Evolutionary conservation across 2,329 filamentous ascomycete genomes (phyloP).

Genomic region (Aspergillus calidoustus): DNA sequence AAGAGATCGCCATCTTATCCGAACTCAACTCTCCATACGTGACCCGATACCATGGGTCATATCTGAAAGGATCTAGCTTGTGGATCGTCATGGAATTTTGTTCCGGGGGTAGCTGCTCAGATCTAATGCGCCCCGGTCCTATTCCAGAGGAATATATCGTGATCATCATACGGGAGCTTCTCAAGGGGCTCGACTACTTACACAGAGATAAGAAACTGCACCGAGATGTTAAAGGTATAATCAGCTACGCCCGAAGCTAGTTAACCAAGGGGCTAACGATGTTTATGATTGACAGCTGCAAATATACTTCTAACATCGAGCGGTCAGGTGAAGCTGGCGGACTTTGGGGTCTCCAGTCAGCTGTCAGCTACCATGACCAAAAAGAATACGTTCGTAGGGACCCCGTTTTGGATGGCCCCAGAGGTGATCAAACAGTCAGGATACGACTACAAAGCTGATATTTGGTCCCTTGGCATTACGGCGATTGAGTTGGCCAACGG

Average conservation of each 20-base stretch:
- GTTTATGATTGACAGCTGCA: conserved; percentile 64
- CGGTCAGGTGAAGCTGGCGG: conserved; percentile 94
- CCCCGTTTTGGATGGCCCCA: conserved; percentile 99
- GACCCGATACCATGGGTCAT: conserved; percentile 97
- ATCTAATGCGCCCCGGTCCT: conserved; percentile 89
- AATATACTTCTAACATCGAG: conserved; percentile 88
- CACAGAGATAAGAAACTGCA: conserved; percentile 96
- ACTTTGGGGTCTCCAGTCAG: conserved; percentile 96
- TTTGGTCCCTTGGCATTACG: conserved; percentile 96
- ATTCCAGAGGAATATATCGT: conserved; percentile 96
- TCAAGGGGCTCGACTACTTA: conserved; percentile 89
- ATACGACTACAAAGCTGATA: conserved; percentile 97
- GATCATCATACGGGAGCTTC: conserved; percentile 87
- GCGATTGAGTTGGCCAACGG: conserved; percentile 89
- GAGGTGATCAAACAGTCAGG: conserved; percentile 98
- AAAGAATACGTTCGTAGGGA: conserved; percentile 98
- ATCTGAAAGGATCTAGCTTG: conserved; percentile 90
- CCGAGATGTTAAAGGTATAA: conserved; percentile 86
- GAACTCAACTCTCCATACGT: conserved; percentile 95
- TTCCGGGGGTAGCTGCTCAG: conserved; percentile 92
- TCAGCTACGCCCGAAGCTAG: conserved; percentile 15
- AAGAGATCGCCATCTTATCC: conserved; percentile 96
- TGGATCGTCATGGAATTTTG: conserved; percentile 99
- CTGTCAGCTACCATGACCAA: conserved; percentile 98
- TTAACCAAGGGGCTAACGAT: conserved; percentile 9